phyloP scores from a whole-genome alignment of 768 basidiomycete species.

The Tubosaeta sp. region DNA sequence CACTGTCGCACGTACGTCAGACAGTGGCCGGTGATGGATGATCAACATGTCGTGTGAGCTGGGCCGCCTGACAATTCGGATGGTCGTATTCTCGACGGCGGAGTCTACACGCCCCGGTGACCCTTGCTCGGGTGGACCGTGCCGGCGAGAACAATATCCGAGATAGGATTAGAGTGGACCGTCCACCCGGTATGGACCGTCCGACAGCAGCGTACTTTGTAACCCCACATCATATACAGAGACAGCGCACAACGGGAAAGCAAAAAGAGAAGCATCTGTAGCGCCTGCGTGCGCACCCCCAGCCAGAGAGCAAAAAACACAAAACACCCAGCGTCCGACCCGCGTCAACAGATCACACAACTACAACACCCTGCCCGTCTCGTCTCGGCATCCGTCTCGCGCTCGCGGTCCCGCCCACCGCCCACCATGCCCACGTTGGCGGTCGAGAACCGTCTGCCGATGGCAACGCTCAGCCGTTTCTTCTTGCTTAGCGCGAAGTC shows the following conservation, averaged over 20 bases:
- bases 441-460: constrained; percentile 23
- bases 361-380: constrained; percentile 33
- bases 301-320: background rate
- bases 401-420: background rate
- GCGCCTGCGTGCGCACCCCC: too few species aligned
- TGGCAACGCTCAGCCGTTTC: constrained; percentile 30
- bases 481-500: constrained; percentile 56
- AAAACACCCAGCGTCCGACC: background rate
- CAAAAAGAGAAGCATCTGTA: background rate
- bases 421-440: constrained; percentile 5
- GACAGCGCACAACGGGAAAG: background rate
- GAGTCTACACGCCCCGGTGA: too few species aligned
- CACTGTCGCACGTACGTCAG: background rate
- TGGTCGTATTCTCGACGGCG: too few species aligned
- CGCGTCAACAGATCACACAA: constrained; percentile 36
- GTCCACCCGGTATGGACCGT: background rate
- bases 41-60: too few species aligned
- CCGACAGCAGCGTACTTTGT: background rate
- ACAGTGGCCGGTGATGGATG: background rate
- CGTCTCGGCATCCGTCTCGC: constrained; percentile 12
- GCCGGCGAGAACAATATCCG: background rate
- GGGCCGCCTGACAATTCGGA: too few species aligned
- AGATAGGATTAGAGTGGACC: too few species aligned
- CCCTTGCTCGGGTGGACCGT: background rate
- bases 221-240: background rate